Percentiles rank a stretch among this genome's conserved stretches.
These are phyloP conservation scores for Tetraselmis chui DNA, from an alignment of 139 green algal genomes.

Conservation along the genomic window DNA sequence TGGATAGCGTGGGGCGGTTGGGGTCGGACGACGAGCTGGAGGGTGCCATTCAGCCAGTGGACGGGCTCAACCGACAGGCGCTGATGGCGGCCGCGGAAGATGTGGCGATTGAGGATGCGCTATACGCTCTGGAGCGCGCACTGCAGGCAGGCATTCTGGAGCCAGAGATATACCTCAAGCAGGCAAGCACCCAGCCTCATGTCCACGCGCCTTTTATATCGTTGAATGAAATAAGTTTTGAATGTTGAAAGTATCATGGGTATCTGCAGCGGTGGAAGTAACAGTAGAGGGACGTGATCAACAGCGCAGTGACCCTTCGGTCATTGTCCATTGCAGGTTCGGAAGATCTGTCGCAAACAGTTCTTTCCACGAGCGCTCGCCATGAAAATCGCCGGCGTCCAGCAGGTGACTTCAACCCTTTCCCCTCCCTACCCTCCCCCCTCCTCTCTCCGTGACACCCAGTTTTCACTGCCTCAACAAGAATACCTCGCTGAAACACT, in stretches of 20 bases:
- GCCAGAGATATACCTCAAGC: conserved; percentile 67
- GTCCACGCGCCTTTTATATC: too few species aligned
- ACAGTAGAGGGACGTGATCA: background rate
- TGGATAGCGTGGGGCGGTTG: conserved; percentile 5
- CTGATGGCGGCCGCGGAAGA: conserved; percentile 69
- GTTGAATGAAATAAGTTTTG: background rate
- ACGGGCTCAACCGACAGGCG: conserved; percentile 61
- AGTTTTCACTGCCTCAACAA: too few species aligned
- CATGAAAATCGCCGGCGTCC: conserved; percentile 51
- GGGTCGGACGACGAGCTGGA: conserved; percentile 8
- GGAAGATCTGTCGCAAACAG: conserved; percentile 54
- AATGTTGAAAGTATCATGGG: background rate
- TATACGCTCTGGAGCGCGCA: conserved; percentile 70
- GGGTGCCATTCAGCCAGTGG: conserved; percentile 46
- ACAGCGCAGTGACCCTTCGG: too few species aligned
- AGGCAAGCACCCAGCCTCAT: conserved; percentile 33
- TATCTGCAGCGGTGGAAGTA: background rate
- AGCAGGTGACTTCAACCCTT: conserved; percentile 15
- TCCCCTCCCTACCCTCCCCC: background rate
- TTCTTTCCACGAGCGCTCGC: conserved; percentile 61
- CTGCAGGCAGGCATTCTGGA: conserved; percentile 43
- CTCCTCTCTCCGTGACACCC: too few species aligned
- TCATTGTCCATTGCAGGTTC: too few species aligned
- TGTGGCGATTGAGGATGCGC: conserved; percentile 74
- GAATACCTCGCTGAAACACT: too few species aligned